phyloP scores from a whole-genome alignment of 345 rosid species.

The Citrus reticulata region DNA sequence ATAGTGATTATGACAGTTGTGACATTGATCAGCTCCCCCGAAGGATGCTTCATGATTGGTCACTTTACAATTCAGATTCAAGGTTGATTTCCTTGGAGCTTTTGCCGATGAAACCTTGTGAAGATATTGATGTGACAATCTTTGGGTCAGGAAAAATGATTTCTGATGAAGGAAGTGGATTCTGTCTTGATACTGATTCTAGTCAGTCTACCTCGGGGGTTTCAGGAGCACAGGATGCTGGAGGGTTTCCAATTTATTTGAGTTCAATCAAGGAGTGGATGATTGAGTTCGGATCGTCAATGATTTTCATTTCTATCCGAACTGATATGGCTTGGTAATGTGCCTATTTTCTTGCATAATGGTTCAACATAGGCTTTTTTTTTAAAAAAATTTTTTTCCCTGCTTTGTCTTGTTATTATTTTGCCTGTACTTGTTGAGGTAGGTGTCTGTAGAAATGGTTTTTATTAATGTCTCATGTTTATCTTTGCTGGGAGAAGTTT shows the following conservation, averaged over 20 bases:
- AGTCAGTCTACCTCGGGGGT: constrained; percentile 38
- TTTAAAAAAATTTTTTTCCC: background rate
- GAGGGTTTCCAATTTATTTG: constrained; percentile 52
- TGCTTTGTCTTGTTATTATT: background rate
- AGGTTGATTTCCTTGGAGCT: constrained; percentile 77
- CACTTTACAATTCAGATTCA: constrained; percentile 73
- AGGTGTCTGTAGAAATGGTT: background rate
- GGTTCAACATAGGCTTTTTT: background rate
- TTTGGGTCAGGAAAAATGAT: constrained; percentile 74
- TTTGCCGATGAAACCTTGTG: constrained; percentile 72
- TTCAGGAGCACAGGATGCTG: constrained; percentile 28
- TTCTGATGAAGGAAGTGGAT: constrained; percentile 62
- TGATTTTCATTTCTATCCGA: constrained; percentile 59
- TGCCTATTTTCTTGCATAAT: background rate
- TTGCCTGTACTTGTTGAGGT: background rate
- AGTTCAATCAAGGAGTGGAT: constrained; percentile 83
- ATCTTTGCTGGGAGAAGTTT: background rate
- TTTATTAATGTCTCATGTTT: background rate
- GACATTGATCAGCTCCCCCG: constrained; percentile 54
- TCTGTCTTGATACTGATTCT: constrained; percentile 41
- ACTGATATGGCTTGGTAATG: constrained; percentile 82
- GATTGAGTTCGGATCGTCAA: constrained; percentile 70
- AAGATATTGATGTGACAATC: constrained; percentile 66
- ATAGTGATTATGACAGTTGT: constrained; percentile 31
- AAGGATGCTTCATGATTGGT: constrained; percentile 73